phyloP scores from a whole-genome alignment of 306 rosid genomes.

The Citrullus amarus region DNA sequence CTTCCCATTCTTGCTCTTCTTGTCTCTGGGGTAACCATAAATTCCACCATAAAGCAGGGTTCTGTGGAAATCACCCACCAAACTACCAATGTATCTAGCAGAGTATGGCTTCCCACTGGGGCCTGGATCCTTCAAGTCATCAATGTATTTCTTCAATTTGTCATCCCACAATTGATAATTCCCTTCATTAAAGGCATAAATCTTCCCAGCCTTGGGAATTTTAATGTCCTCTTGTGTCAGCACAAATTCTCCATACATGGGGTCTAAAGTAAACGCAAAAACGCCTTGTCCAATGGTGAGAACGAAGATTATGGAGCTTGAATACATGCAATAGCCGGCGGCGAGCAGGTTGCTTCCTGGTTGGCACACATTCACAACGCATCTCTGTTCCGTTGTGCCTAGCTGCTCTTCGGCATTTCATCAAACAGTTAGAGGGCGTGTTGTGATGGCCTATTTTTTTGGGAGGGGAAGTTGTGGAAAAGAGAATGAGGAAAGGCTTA shows the following conservation, averaged over 20 bases:
- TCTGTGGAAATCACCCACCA: slow-evolving; percentile 93
- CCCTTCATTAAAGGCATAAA: slow-evolving; percentile 93
- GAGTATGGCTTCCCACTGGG: slow-evolving; percentile 91
- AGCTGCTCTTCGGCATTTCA: slow-evolving; percentile 37
- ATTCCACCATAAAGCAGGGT: slow-evolving; percentile 88
- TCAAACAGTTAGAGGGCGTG: neutral
- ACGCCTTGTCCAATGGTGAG: slow-evolving; percentile 84
- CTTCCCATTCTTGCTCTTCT: slow-evolving; percentile 95
- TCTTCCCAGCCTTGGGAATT: slow-evolving; percentile 84
- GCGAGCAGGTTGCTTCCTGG: slow-evolving; percentile 96
- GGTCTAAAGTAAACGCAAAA: slow-evolving; percentile 68
- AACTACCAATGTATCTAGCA: slow-evolving; percentile 85
- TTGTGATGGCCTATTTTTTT: neutral
- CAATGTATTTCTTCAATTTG: slow-evolving; percentile 82
- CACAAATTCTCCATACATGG: slow-evolving; percentile 84
- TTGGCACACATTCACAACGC: slow-evolving; percentile 85
- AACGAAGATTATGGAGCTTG: slow-evolving; percentile 85
- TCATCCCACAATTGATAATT: slow-evolving; percentile 91
- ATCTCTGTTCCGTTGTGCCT: slow-evolving; percentile 41
- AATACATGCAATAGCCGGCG: slow-evolving; percentile 99
- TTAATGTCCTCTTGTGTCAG: slow-evolving; percentile 69
- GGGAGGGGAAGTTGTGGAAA: neutral
- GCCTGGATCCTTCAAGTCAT: slow-evolving; percentile 85
- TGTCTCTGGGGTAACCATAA: slow-evolving; percentile 90
- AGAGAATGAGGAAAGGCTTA: slow-evolving; percentile 20